phyloP scores from a whole-genome alignment of 768 basidiomycete genomes.

The Lentinula aciculospora region DNA sequence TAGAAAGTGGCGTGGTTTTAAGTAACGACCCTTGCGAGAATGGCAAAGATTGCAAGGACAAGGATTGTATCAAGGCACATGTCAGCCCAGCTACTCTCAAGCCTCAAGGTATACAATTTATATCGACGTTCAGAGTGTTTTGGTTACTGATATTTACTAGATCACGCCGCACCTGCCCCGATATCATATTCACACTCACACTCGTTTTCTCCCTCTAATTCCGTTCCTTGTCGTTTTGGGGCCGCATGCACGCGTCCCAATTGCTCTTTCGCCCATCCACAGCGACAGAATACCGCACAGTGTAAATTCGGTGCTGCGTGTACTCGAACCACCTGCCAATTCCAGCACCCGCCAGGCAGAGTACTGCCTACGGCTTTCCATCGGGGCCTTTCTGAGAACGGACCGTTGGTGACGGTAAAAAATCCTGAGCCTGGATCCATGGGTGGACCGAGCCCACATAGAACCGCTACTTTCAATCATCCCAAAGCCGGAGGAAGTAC shows the following conservation, averaged over 20 bases:
- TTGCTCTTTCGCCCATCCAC: slow-evolving; percentile 68
- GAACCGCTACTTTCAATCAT: slow-evolving; percentile 69
- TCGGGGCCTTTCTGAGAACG: slow-evolving; percentile 59
- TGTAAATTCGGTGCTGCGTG: slow-evolving; percentile 87
- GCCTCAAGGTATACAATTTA: slow-evolving; percentile 45
- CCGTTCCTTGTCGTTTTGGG: slow-evolving; percentile 63
- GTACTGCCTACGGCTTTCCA: slow-evolving; percentile 78
- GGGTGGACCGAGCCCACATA: slow-evolving; percentile 57
- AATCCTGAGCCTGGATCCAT: slow-evolving; percentile 65
- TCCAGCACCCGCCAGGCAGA: slow-evolving; percentile 85
- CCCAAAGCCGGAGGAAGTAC: slow-evolving; percentile 20
- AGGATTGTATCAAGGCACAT: slow-evolving; percentile 89
- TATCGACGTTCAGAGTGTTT: neutral
- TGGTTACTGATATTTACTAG: neutral
- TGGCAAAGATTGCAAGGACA: slow-evolving; percentile 85
- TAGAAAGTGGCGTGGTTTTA: slow-evolving; percentile 91
- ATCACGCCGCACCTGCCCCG: slow-evolving; percentile 26
- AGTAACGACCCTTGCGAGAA: slow-evolving; percentile 92
- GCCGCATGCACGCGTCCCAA: slow-evolving; percentile 61
- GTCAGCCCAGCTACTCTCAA: slow-evolving; percentile 80
- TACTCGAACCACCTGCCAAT: slow-evolving; percentile 83
- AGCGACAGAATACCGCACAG: slow-evolving; percentile 31
- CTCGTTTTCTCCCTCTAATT: slow-evolving; percentile 21
- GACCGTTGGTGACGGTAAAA: slow-evolving; percentile 55
- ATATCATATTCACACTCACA: slow-evolving; percentile 23